Conservation (phyloP, 2,329 filamentous ascomycete species). For the Rhynchosporium graminicola region DNA sequence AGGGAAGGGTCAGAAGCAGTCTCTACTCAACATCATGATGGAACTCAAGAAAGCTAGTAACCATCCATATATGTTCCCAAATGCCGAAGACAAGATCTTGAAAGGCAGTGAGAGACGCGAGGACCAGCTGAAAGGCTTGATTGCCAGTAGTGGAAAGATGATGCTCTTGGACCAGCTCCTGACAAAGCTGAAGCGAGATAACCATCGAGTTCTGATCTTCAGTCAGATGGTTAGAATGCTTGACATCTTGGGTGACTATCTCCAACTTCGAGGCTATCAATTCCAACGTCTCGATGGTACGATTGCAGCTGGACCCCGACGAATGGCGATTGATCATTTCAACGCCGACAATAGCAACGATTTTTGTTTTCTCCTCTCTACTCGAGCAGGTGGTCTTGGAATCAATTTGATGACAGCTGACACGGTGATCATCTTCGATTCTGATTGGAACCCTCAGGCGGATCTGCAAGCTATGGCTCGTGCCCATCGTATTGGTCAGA, state of each 20-base stretch:
- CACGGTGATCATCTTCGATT: slow-evolving; percentile 96
- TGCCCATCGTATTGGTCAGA: slow-evolving; percentile 96
- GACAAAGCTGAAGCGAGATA: slow-evolving; percentile 88
- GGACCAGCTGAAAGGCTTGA: slow-evolving; percentile 87
- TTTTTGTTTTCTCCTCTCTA: slow-evolving; percentile 95
- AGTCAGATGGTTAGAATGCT: slow-evolving; percentile 99
- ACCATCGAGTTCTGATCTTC: slow-evolving; percentile 95
- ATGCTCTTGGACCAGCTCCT: slow-evolving; percentile 97
- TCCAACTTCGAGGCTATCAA: slow-evolving; percentile 88
- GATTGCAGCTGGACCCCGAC: slow-evolving; percentile 82
- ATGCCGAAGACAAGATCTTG: slow-evolving; percentile 86
- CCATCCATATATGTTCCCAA: slow-evolving; percentile 96
- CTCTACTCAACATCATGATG: slow-evolving; percentile 98
- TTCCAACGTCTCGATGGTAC: slow-evolving; percentile 96
- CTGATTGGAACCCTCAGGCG: slow-evolving; percentile 98
- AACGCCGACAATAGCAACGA: slow-evolving; percentile 95
- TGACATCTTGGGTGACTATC: slow-evolving; percentile 91
- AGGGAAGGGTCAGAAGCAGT: slow-evolving; percentile 88
- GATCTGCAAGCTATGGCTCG: slow-evolving; percentile 98
- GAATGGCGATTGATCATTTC: slow-evolving; percentile 96
- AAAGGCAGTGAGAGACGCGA: slow-evolving; percentile 79
- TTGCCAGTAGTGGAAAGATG: slow-evolving; percentile 99
- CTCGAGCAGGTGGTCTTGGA: slow-evolving; percentile 91
- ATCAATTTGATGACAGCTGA: slow-evolving; percentile 99
- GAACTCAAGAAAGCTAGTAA: slow-evolving; percentile 99